Base-by-base conservation (phyloP, 768 basidiomycete species). In the Astraeus odoratus region DNA sequence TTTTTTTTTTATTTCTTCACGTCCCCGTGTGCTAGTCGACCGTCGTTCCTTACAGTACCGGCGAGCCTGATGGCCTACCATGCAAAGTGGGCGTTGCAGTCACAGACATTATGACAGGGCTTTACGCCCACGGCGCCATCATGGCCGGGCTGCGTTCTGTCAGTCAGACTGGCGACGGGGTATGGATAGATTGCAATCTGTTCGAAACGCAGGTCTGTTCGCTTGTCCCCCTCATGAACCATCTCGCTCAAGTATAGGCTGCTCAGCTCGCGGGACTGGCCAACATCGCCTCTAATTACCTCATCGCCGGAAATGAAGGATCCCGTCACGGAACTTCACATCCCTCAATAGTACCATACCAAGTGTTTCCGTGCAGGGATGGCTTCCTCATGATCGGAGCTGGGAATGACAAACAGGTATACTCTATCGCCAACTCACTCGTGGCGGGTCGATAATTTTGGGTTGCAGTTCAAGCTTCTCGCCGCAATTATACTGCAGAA, bases 61-160 rank as follows among this genome's bases (percentile, higher is more conserved):
- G 93, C 40, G 94, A 95, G 65, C 74, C 83, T 8, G 82, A 85
- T 55, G 81, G 91, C 8, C 77, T 80, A 13, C 94, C 93, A 3
- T 83, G 78, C 58, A 96, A 97, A 65, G 93, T 95, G n/a, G 94
- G 94, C 8, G 93, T 96, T 22, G 93, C 94, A 1, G 83, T 83
- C 5, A 95, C 92, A 10, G 94, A 93, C 65, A 77, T 93, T 43
- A 81, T 88, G 37, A 92, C 86, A 19, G 86, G 86, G 2, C 72
- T 97, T 20, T 96, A 94, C 62, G 83, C 91, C 5, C 91, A 95
- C 44, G 89, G 90, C 0, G 91, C 92, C 2, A 86, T 97, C 49
- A 82, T 97, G 75, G 94, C 94, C 5, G 93, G 82, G 1, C 71
- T 97, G 12, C 60, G 92, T 46, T 90, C 86, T 8, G 76, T 91